Conservation (phyloP, 2,329 filamentous ascomycete species). For the Penicillium psychrosexuale region DNA sequence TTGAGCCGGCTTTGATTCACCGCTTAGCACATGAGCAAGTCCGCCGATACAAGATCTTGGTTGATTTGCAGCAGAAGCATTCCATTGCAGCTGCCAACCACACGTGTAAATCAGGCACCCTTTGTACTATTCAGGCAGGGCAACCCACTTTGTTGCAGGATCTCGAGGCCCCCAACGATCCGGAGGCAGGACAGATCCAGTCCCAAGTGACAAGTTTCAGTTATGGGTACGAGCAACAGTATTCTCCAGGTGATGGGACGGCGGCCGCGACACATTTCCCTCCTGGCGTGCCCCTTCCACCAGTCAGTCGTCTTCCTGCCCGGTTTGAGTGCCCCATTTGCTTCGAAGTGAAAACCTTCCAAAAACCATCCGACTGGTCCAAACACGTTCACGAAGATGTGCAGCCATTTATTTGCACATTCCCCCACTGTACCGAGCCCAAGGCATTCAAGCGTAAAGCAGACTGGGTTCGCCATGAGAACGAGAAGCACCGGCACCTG, state of each 20-base stretch:
- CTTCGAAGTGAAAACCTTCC: slow-evolving; percentile 78
- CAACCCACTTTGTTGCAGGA: slow-evolving; percentile 60
- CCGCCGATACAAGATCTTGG: slow-evolving; percentile 71
- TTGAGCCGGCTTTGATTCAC: slow-evolving; percentile 68
- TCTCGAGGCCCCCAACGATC: slow-evolving; percentile 51
- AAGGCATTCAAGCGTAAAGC: slow-evolving; percentile 95
- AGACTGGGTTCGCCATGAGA: slow-evolving; percentile 93
- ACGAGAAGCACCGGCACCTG: slow-evolving; percentile 81
- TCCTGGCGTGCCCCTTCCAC: slow-evolving; percentile 74
- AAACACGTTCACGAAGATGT: slow-evolving; percentile 95
- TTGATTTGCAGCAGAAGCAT: slow-evolving; percentile 66
- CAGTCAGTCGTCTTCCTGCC: slow-evolving; percentile 71
- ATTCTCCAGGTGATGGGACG: slow-evolving; percentile 63
- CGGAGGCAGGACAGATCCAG: slow-evolving; percentile 55
- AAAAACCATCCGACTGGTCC: slow-evolving; percentile 93
- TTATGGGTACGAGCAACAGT: slow-evolving; percentile 62
- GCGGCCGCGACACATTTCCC: slow-evolving; percentile 75
- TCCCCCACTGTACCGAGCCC: slow-evolving; percentile 74
- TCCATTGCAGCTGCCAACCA: slow-evolving; percentile 53
- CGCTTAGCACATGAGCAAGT: slow-evolving; percentile 80
- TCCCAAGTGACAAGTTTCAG: slow-evolving; percentile 57
- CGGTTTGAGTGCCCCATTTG: slow-evolving; percentile 89
- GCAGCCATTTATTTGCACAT: slow-evolving; percentile 90
- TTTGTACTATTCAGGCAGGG: slow-evolving; percentile 68
- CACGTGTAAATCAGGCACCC: slow-evolving; percentile 59